Base-by-base conservation (phyloP, 139 green algal species). In the Prasinococcaceae sp. region DNA sequence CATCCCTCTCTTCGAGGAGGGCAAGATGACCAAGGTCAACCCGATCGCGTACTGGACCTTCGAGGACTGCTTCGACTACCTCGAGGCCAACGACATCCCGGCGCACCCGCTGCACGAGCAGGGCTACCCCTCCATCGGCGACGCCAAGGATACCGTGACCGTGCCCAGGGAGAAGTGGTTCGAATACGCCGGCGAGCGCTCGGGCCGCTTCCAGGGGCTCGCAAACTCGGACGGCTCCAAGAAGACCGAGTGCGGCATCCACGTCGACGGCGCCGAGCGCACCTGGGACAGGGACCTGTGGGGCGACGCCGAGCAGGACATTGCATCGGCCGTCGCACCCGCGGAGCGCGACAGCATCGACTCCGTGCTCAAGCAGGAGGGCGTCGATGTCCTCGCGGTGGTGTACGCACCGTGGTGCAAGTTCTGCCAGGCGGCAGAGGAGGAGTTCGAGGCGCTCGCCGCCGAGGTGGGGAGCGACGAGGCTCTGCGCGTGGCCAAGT, bases 21-120 rank as follows among this genome's bases (percentile, higher is more conserved):
- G 30, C 44, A 35, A 23, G 14, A 47, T 70, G n/a, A 30, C 27
- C 5, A 74, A 71, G 44, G 56, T 68, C 9, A 33, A 78, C 37
- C 69, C 73, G 2, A 62, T 80, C 10, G 73, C 69, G 0, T 78
- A 66, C 50, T 80, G 73, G 73, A 51, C 61, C 20, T 78, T 80
- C 60, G 39, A 50, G 25, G 68, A 73, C 50, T 73, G 58, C 61
- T 73, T 60, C 22, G 69, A 73, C 20, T 81, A 69, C 43, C 22
- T 67, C 30, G 57, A 63, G 30, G 30, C 28, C 6, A 26, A 72
- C 36, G 37, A 30, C 14, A 33, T 76, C 20, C 42, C 41, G 6
- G 19, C 32, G 14, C 67, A 76, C 49, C 67, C 67, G 19, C 50
- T 76, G 41, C 67, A 76, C 47, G 56, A 42, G 2, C 45, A 80